Evolutionary conservation across 2,329 filamentous ascomycete species (phyloP).

Genomic region (Paraconiothyrium sp.): DNA sequence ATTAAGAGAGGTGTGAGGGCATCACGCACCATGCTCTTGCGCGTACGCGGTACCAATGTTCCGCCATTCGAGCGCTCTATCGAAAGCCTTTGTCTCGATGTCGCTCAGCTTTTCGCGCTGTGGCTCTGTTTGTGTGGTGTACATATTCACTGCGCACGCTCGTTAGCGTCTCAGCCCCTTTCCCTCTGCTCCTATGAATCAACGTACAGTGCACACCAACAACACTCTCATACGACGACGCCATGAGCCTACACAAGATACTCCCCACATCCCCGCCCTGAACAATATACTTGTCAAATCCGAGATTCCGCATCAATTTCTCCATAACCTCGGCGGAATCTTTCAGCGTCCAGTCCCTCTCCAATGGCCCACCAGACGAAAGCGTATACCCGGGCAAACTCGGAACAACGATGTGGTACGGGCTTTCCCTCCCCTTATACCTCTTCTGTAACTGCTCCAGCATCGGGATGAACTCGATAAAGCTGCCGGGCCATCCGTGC

Average conservation of each 20-base stretch:
- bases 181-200: not conserved
- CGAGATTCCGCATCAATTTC: conserved; percentile 64
- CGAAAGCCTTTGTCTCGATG: conserved; percentile 30
- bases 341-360: conserved; percentile 54
- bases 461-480: conserved; percentile 67
- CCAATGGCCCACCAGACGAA: conserved; percentile 57
- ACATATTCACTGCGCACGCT: conserved; percentile 38
- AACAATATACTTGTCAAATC: conserved; percentile 64
- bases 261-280: conserved; percentile 69
- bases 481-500: conserved; percentile 67
- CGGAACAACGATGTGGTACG: conserved; percentile 68
- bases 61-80: conserved; percentile 42
- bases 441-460: conserved; percentile 57
- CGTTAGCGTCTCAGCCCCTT: not conserved
- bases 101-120: conserved; percentile 28
- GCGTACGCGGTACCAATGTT: conserved; percentile 61
- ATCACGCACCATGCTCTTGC: conserved; percentile 61
- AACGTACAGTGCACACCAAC: conserved; percentile 52
- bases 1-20: not conserved
- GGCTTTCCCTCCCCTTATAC: conserved; percentile 61
- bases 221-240: conserved; percentile 55
- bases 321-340: conserved; percentile 60
- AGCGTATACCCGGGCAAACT: conserved; percentile 66
- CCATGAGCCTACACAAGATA: conserved; percentile 54
- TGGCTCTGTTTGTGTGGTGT: conserved; percentile 18